phyloP scores from a whole-genome alignment of 805 yeast species.

The Wickerhamomyces subpelliculosus region DNA sequence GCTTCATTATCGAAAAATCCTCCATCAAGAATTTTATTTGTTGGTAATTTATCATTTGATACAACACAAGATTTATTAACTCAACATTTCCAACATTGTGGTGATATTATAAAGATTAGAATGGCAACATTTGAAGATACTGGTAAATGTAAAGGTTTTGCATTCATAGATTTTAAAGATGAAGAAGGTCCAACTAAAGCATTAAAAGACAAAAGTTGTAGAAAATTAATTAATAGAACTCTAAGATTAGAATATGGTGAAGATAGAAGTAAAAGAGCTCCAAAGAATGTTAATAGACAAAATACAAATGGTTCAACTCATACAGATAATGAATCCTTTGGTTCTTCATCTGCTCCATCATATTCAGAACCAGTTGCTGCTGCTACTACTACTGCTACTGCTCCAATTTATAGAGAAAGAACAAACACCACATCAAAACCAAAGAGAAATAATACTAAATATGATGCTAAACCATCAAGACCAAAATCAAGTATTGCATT shows the following conservation, averaged over 20 bases:
- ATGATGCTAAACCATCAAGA: slow-evolving; percentile 28
- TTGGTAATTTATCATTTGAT: slow-evolving; percentile 90
- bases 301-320: slow-evolving; percentile 19
- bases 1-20: slow-evolving; percentile 61
- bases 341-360: background rate
- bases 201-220: slow-evolving; percentile 60
- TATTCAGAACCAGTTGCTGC: background rate
- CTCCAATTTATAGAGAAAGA: slow-evolving; percentile 3
- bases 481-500: slow-evolving; percentile 74
- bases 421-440: slow-evolving; percentile 10
- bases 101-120: slow-evolving; percentile 75
- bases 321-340: background rate
- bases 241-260: slow-evolving; percentile 90
- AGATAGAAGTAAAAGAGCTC: slow-evolving; percentile 72
- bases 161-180: slow-evolving; percentile 80
- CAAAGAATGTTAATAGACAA: slow-evolving; percentile 19
- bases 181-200: slow-evolving; percentile 82
- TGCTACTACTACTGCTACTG: slow-evolving; percentile 1
- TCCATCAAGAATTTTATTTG: slow-evolving; percentile 82
- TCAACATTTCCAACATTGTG: slow-evolving; percentile 86
- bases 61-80: slow-evolving; percentile 74
- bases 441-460: slow-evolving; percentile 8
- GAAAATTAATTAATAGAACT: slow-evolving; percentile 63
- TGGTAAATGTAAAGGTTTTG: slow-evolving; percentile 96
- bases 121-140: slow-evolving; percentile 98